A percentile compares a stretch with the other conserved stretches of the same genome.
These are phyloP conservation scores for Pseudognaphalium luteoalbum DNA, from an alignment of 129 eudicot genomes.

Conservation along the genomic window DNA sequence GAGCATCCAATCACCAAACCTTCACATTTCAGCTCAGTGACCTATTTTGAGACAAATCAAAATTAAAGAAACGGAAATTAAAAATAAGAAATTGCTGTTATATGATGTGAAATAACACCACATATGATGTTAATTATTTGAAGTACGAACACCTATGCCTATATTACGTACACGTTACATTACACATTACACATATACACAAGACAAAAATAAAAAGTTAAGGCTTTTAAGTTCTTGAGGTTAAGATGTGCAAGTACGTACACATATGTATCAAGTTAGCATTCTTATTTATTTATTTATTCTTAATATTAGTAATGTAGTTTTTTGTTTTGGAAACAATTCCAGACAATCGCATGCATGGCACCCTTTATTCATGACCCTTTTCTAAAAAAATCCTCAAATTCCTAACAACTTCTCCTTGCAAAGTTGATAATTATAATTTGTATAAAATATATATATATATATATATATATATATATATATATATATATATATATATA, in stretches of 20 bases:
- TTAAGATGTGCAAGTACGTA: too few relatives aligned
- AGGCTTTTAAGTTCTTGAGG: too few relatives aligned
- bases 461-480: too few relatives aligned
- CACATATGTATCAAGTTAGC: too few relatives aligned
- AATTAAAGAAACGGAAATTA: background rate
- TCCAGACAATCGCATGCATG: background rate
- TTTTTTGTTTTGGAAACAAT: background rate
- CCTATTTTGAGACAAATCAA: slow-evolving; percentile 26
- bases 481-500: too few relatives aligned
- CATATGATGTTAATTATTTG: background rate
- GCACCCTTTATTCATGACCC: background rate
- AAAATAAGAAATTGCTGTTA: background rate
- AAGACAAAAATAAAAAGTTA: too few relatives aligned
- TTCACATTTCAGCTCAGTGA: slow-evolving; percentile 62
- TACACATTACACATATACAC: too few relatives aligned
- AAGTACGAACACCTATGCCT: background rate
- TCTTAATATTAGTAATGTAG: too few relatives aligned
- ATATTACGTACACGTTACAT: too few relatives aligned
- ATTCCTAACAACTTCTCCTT: background rate
- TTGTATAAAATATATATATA: background rate
- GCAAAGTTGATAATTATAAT: background rate
- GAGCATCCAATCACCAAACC: slow-evolving; percentile 60
- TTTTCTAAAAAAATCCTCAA: background rate
- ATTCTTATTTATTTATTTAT: too few relatives aligned
- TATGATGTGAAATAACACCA: background rate